Evolutionary conservation across 2,329 filamentous ascomycete genomes (phyloP), one percentile per base, ranked within the genome.

Genomic region (Colletotrichum camelliae): DNA sequence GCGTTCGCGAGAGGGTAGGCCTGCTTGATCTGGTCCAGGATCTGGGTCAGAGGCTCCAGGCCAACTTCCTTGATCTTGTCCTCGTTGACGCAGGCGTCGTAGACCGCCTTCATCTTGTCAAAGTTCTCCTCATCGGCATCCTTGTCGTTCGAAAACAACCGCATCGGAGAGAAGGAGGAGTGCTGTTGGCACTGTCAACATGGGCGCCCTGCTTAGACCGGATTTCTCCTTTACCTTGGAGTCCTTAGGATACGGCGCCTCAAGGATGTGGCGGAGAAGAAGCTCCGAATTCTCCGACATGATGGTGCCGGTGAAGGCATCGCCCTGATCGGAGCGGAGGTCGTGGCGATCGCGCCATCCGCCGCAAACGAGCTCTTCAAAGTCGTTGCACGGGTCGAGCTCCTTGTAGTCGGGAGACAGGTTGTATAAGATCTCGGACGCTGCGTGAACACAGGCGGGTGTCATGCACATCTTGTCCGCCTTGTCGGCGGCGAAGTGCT

Each of bases 321-420:
- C 88, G 39, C 90, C 88, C 77, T 92, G 90, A 80, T 94, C 93
- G 5, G 91, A 85, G 4, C 93, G 89, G 74, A 94, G 88, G 79
- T 94, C 92, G 83, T 94, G 90, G 12, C 86, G 87, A 27, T 91
- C 87, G 68, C 89, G 86, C 90, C 93, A 95, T 13, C 93, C 93
- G 71, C 91, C 92, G 79, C 93, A 94, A 24, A 92, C 91, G 72
- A 92, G 88, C 81, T 92, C 87, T 75, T 94, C 91, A 75, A 95
- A 95, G 80, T 94, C 84, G n/a, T 87, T 89, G 79, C 93, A 95
- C 2, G 93, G 90, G 80, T 95, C 92, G 52, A 95, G 85, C 4
- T 90, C 83, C 75, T 90, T 86, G 82, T 94, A 92, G 67, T 92
- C 77, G 13, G 79, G 77, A 3, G 82, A 80, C 0, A 84, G 71